Percentiles rank a stretch among this genome's conserved stretches.
Evolutionary conservation across 371 early-diverging fungal genomes (phyloP).

Genomic region (Umbelopsis sp.): DNA sequence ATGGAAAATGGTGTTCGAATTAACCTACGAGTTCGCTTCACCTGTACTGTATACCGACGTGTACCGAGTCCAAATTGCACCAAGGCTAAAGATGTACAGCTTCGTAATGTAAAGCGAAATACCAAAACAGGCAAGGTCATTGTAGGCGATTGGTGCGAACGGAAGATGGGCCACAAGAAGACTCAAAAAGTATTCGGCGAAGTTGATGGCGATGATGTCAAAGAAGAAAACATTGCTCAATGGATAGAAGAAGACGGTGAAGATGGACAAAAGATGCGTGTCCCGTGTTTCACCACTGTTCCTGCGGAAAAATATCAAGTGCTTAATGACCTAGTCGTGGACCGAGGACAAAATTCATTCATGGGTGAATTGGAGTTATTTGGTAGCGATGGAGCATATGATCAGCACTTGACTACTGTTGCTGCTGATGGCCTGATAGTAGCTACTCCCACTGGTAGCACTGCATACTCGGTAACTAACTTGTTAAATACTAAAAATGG

Average conservation of each 20-base stretch:
- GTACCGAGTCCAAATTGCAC: constrained; percentile 38
- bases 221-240: background rate
- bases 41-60: constrained; percentile 78
- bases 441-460: constrained; percentile 94
- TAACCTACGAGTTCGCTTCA: constrained; percentile 87
- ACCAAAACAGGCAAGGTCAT: constrained; percentile 51
- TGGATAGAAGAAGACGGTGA: constrained; percentile 16
- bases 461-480: constrained; percentile 84
- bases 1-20: constrained; percentile 79
- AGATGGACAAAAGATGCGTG: constrained; percentile 21
- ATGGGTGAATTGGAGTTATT: constrained; percentile 89
- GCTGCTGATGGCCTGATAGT: constrained; percentile 92
- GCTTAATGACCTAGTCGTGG: constrained; percentile 82
- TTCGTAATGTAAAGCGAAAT: constrained; percentile 48
- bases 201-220: constrained; percentile 33
- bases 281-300: constrained; percentile 39
- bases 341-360: constrained; percentile 88
- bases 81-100: constrained; percentile 26
- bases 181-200: constrained; percentile 49
- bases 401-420: constrained; percentile 79
- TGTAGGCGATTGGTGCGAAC: constrained; percentile 46
- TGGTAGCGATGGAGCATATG: constrained; percentile 60
- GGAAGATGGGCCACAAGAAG: constrained; percentile 19
- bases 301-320: constrained; percentile 61
- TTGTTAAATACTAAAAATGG: constrained; percentile 41